phyloP scores from a whole-genome alignment of 1,284 basidiomycete species.

The Laetiporus sulphureus region DNA sequence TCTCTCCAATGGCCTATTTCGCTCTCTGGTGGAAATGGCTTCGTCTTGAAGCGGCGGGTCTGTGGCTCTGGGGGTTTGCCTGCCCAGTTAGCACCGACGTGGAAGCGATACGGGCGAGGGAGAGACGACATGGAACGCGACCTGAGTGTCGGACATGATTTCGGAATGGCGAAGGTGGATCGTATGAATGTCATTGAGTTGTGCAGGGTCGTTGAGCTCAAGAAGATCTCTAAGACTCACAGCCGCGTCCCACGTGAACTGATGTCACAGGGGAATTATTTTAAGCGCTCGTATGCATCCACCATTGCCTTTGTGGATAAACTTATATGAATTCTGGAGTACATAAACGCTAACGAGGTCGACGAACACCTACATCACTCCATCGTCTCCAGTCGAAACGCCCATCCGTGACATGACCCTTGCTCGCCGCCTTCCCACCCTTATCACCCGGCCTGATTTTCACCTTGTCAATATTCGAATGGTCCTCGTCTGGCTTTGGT shows the following conservation, averaged over 20 bases:
- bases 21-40: constrained; percentile 57
- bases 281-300: no score
- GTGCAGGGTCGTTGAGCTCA: no score
- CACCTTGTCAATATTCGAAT: not conserved
- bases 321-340: no score
- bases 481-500: not conserved
- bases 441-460: no score
- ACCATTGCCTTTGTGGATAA: no score
- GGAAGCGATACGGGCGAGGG: constrained; percentile 26
- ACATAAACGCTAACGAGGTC: no score
- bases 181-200: not conserved
- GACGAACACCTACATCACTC: no score
- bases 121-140: constrained; percentile 16
- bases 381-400: constrained; percentile 17
- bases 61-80: constrained; percentile 57
- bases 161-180: not conserved
- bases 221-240: no score
- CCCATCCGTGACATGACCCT: no score
- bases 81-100: constrained; percentile 69
- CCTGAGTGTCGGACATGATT: not conserved
- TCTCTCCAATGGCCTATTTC: constrained; percentile 73
- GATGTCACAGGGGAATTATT: no score
- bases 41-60: constrained; percentile 23
- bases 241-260: no score
- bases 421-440: not conserved